Percentiles rank a stretch among this genome's conserved stretches.
Evolutionary conservation across 1,284 basidiomycete species (phyloP).

Genomic region (Cryptococcus maquisensis): DNA sequence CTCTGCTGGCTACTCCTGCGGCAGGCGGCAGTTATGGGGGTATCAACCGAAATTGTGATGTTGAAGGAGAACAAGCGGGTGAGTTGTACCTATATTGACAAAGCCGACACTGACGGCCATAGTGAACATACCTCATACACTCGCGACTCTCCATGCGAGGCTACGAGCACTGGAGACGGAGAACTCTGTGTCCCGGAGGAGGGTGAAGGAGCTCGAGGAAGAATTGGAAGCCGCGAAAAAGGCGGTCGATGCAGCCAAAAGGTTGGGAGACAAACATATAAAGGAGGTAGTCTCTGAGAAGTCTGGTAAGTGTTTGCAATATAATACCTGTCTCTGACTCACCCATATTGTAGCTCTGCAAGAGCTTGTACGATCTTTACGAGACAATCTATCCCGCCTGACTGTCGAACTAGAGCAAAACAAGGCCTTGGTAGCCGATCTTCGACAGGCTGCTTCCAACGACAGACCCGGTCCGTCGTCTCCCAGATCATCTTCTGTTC

Average conservation of each 20-base stretch:
- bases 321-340: background rate
- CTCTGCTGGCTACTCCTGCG: slow-evolving; percentile 44
- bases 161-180: slow-evolving; percentile 62
- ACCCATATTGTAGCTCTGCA: slow-evolving; percentile 61
- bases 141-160: slow-evolving; percentile 39
- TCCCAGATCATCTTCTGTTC: slow-evolving; percentile 11
- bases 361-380: slow-evolving; percentile 65
- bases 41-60: slow-evolving; percentile 37
- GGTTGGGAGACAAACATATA: slow-evolving; percentile 21
- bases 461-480: slow-evolving; percentile 15
- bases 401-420: slow-evolving; percentile 72
- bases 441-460: slow-evolving; percentile 50
- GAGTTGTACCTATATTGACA: slow-evolving; percentile 7
- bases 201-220: slow-evolving; percentile 73
- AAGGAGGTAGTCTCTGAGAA: slow-evolving; percentile 72
- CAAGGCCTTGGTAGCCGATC: slow-evolving; percentile 59
- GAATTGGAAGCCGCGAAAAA: slow-evolving; percentile 58
- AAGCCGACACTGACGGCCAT: background rate
- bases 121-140: slow-evolving; percentile 28
- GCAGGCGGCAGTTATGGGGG: slow-evolving; percentile 33
- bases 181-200: slow-evolving; percentile 68
- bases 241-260: slow-evolving; percentile 47
- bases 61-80: slow-evolving; percentile 29
- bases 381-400: slow-evolving; percentile 67
- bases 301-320: slow-evolving; percentile 58